Conservation (phyloP, 108 stramenopile genomes). For the Parietichytrium sp. region DNA sequence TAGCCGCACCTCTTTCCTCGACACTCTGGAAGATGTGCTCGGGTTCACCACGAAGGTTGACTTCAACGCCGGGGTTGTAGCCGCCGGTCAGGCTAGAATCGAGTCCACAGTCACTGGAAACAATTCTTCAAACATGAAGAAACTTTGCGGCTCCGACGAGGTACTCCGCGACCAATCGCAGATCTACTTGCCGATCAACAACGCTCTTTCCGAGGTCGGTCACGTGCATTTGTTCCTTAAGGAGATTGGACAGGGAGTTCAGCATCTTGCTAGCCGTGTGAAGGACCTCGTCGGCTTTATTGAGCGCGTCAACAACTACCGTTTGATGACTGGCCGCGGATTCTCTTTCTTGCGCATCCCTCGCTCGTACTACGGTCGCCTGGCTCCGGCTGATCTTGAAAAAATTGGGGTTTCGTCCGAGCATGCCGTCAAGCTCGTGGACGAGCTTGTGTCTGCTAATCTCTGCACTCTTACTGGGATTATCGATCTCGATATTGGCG, state of each 20-base stretch:
- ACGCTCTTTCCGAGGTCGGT: conserved; percentile 75
- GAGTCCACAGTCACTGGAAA: conserved; percentile 83
- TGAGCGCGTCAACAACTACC: conserved; percentile 68
- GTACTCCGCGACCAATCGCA: conserved; percentile 73
- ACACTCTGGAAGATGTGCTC: conserved; percentile 73
- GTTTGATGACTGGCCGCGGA: conserved; percentile 50
- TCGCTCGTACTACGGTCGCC: conserved; percentile 75
- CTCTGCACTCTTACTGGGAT: conserved; percentile 56
- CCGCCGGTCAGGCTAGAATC: conserved; percentile 84
- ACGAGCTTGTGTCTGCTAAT: conserved; percentile 44
- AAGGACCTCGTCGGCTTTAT: conserved; percentile 74
- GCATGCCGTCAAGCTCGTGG: background rate
- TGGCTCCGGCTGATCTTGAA: conserved; percentile 43
- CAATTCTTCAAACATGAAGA: conserved; percentile 49
- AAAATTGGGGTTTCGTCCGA: background rate
- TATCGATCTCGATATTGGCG: conserved; percentile 60
- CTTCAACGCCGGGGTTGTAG: conserved; percentile 86
- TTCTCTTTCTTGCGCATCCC: conserved; percentile 81
- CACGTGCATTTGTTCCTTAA: conserved; percentile 81
- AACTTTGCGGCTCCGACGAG: conserved; percentile 50
- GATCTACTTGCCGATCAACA: conserved; percentile 83
- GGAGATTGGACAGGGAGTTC: conserved; percentile 81
- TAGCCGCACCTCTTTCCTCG: conserved; percentile 72
- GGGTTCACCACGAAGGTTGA: conserved; percentile 77
- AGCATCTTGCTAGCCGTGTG: conserved; percentile 80